Percentiles rank a stretch among this genome's conserved stretches.
These are phyloP conservation scores for Capillidium rhysosporum DNA, from an alignment of 371 early-diverging fungal genomes.

Conservation along the genomic window DNA sequence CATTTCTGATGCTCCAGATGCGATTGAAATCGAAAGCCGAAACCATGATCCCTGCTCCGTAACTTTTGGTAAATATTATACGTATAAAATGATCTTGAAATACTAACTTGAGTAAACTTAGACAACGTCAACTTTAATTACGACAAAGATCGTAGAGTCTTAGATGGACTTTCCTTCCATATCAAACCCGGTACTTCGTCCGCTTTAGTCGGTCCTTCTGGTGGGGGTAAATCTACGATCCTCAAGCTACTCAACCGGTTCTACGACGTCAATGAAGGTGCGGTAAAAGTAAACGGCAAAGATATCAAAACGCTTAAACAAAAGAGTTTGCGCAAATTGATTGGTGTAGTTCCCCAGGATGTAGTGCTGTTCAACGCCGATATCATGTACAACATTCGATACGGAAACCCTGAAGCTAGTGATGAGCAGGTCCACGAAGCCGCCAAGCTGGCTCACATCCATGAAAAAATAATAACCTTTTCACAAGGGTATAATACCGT, in stretches of 20 bases:
- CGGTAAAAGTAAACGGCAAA: conserved; percentile 72
- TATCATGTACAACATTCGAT: conserved; percentile 58
- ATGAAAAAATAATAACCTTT: conserved; percentile 26
- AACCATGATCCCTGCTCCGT: conserved; percentile 15
- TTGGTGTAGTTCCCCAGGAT: conserved; percentile 76
- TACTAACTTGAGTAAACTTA: conserved; percentile 4
- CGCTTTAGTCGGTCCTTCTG: conserved; percentile 56
- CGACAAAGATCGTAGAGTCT: conserved; percentile 21
- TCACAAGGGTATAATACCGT: conserved; percentile 65
- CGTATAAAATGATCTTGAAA: neutral
- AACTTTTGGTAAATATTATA: conserved; percentile 13
- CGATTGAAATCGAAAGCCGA: conserved; percentile 12
- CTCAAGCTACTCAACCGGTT: conserved; percentile 78
- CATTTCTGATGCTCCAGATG: conserved; percentile 22
- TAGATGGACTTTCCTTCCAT: conserved; percentile 26
- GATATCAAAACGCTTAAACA: conserved; percentile 53
- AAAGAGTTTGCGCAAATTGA: conserved; percentile 34
- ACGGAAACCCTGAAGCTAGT: conserved; percentile 32
- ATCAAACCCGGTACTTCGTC: conserved; percentile 33
- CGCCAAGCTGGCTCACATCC: conserved; percentile 28
- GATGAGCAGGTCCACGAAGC: conserved; percentile 30
- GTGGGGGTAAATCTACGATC: conserved; percentile 81
- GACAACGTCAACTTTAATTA: conserved; percentile 39
- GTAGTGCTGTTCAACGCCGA: conserved; percentile 52
- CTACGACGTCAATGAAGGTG: conserved; percentile 61